Base-by-base conservation (phyloP, 805 yeast genomes). In the Candida chauliodis region DNA sequence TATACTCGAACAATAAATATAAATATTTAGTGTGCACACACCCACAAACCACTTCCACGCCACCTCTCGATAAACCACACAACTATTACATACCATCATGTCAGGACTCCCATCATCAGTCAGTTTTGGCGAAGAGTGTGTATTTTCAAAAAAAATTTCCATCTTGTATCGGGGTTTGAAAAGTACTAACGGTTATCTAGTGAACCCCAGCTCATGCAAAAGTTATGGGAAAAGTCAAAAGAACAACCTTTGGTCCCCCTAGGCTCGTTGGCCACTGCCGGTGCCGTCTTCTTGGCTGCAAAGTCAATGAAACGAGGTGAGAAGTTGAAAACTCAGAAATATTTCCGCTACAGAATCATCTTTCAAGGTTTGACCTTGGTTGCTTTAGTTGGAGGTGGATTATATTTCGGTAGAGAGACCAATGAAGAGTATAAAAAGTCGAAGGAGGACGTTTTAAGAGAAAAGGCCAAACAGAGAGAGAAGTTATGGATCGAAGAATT, bases 191-290 rank as follows among this genome's bases (percentile, higher is more conserved):
- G 40, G 37, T 10, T 35, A 31, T n/a, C 28, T 47, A 62, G 68
- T 36, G 71, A 59, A 42, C 55, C 57, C 53, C 56, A 58, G 37
- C 71, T 81, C 41, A 48, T 79, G 31, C 78, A 81, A 36, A 80
- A 76, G 53, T 70, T 84, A 50, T 53, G 71, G 20, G 71, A 61
- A 55, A 77, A 84, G 49, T 79, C 85, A 44, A 84, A 81, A 54
- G 84, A 88, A 59, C 95, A 90, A 55, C 97, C 97, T 2, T 63
- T 85, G 8, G 96, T 90, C 1, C 96, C 97, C 1, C 40, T 88
- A 5, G 96, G 96, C 1, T 71, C 85, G 11, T 53, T 84, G 3
- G 77, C 83, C 33, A 90, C 97, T 2, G 75, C 84, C 7, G 85
- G 81, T 3, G 96, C 96, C 0, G 86, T 90, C 22, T 63, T 75